Conservation (phyloP, 352 stramenopile genomes). For the Pythium dissotocum region DNA sequence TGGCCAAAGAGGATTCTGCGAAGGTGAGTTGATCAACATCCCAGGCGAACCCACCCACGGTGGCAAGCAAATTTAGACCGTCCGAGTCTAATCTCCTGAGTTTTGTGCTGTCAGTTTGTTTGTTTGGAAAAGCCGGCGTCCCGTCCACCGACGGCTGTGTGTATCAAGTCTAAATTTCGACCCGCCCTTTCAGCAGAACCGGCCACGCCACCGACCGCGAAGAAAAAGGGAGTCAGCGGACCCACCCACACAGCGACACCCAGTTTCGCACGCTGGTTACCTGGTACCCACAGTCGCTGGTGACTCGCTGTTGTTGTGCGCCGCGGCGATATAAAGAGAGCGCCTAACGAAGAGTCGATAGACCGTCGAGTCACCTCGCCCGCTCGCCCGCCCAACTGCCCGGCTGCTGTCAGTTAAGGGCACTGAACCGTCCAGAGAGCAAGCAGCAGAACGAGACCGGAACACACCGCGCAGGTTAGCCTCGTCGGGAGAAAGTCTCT, state of each 20-base stretch:
- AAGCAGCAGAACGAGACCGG: constrained; percentile 22
- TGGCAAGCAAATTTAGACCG: neutral
- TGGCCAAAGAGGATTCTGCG: constrained; percentile 4
- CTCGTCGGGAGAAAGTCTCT: constrained; percentile 24
- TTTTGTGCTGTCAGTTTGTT: neutral
- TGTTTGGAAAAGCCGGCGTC: constrained; percentile 1
- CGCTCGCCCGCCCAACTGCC: constrained; percentile 7
- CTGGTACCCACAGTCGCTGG: no score
- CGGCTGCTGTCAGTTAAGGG: neutral
- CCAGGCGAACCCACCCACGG: neutral
- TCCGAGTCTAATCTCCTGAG: neutral
- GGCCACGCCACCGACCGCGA: neutral
- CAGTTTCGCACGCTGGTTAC: neutral
- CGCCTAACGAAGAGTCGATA: constrained; percentile 3
- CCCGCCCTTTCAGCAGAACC: constrained; percentile 2
- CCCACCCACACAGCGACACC: neutral
- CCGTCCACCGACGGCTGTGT: neutral
- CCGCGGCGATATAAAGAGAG: neutral
- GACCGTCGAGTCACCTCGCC: neutral
- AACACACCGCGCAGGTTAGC: constrained; percentile 19
- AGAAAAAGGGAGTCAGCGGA: constrained; percentile 1
- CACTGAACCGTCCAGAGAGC: constrained; percentile 15
- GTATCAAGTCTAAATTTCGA: constrained; percentile 6
- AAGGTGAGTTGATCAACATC: constrained; percentile 4
- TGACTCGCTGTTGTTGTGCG: neutral